Conservation (phyloP, 2,329 filamentous ascomycete species). For the Cladophialophora carrionii region DNA sequence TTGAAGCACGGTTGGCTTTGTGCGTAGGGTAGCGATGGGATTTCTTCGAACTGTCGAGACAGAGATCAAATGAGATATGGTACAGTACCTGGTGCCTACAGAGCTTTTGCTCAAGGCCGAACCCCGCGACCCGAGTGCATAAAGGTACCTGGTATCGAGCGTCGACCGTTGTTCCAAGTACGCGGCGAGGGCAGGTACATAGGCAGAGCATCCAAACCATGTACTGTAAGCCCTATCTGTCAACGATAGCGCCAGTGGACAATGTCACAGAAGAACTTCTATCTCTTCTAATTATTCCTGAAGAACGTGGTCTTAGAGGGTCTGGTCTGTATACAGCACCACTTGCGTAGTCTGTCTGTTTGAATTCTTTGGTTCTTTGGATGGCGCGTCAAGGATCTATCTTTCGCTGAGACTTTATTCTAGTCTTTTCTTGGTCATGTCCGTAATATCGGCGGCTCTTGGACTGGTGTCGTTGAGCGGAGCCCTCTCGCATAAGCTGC, state of each 20-base stretch:
- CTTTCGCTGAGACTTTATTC: neutral
- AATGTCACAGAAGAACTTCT: too few species aligned
- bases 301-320: neutral
- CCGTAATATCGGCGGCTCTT: neutral
- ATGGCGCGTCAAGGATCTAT: neutral
- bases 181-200: too few species aligned
- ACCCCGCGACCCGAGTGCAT: neutral
- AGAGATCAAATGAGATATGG: constrained; percentile 7
- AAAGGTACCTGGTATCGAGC: too few species aligned
- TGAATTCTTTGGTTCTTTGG: neutral
- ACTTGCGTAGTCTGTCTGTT: neutral
- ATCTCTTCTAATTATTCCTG: neutral
- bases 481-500: neutral
- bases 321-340: neutral
- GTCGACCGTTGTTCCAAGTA: too few species aligned
- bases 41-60: neutral
- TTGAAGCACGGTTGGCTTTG: constrained; percentile 43
- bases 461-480: neutral
- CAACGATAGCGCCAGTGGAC: too few species aligned
- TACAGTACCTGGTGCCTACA: too few species aligned
- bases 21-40: neutral
- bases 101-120: neutral
- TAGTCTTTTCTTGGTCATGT: neutral
- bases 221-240: too few species aligned
- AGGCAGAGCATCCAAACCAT: too few species aligned